Evolutionary conservation across 768 basidiomycete genomes (phyloP).

Genomic region (Leccinum barrowsii): DNA sequence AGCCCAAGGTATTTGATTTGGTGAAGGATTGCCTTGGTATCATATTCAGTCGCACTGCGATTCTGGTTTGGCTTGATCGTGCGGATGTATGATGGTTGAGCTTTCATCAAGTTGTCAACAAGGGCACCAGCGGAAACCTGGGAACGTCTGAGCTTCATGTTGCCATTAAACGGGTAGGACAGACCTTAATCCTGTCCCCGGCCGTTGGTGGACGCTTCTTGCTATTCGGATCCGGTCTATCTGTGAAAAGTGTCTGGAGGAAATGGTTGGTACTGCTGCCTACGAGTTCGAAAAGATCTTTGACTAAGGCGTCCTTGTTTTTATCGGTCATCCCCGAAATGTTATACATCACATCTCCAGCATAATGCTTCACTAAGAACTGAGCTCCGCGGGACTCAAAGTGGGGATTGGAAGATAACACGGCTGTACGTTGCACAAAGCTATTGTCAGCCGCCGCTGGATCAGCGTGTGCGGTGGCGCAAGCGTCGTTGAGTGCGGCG

Average conservation of each 20-base stretch:
- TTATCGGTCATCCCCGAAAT: constrained; percentile 99
- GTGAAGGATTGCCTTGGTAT: constrained; percentile 91
- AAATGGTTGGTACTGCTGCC: constrained; percentile 79
- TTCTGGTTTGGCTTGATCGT: constrained; percentile 99
- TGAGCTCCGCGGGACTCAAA: constrained; percentile 94
- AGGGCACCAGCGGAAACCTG: constrained; percentile 92
- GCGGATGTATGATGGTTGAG: constrained; percentile 96
- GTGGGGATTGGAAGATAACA: constrained; percentile 81
- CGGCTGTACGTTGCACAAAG: constrained; percentile 87
- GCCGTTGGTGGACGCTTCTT: constrained; percentile 98
- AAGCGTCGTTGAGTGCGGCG: constrained; percentile 97
- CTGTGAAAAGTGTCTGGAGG: constrained; percentile 85
- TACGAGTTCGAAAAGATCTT: constrained; percentile 90
- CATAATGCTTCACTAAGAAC: constrained; percentile 95
- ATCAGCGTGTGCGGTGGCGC: constrained; percentile 97
- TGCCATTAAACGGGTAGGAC: background rate
- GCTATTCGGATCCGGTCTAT: constrained; percentile 91
- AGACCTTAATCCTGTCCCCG: constrained; percentile 94
- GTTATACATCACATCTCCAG: constrained; percentile 98
- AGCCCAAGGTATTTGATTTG: constrained; percentile 99
- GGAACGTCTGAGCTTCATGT: background rate
- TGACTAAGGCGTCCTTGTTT: constrained; percentile 96
- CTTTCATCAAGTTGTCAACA: constrained; percentile 96
- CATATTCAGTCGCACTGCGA: constrained; percentile 87
- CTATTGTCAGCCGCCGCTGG: constrained; percentile 94